These are phyloP conservation scores for Pseudogymnoascus verrucosus DNA, from an alignment of 2,329 filamentous ascomycete species.

Conservation along the genomic window DNA sequence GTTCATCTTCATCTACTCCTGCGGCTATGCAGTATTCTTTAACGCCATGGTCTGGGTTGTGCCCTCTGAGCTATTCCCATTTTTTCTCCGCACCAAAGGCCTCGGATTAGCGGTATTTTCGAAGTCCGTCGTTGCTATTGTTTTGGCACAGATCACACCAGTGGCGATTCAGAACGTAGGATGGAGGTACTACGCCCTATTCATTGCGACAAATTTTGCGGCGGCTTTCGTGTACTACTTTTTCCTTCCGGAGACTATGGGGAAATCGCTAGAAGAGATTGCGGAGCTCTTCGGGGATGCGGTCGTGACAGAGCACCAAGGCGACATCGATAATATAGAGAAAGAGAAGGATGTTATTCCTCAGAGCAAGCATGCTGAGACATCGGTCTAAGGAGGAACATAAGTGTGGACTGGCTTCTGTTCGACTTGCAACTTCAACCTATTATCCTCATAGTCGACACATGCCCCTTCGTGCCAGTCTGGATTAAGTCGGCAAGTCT, in stretches of 20 bases:
- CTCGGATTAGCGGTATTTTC: slow-evolving; percentile 27
- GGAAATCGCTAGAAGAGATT: slow-evolving; percentile 53
- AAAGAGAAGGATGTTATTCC: not conserved
- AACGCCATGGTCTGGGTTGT: slow-evolving; percentile 31
- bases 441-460: not conserved
- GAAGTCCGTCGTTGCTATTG: slow-evolving; percentile 25
- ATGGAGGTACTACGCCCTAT: slow-evolving; percentile 34
- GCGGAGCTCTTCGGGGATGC: slow-evolving; percentile 24
- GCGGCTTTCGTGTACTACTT: slow-evolving; percentile 31
- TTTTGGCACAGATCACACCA: slow-evolving; percentile 29
- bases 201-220: slow-evolving; percentile 27
- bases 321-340: not conserved
- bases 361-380: not conserved
- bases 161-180: slow-evolving; percentile 29
- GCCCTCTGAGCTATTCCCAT: slow-evolving; percentile 29
- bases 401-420: not conserved
- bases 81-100: slow-evolving; percentile 27
- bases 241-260: slow-evolving; percentile 60
- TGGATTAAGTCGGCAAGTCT: too few species aligned
- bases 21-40: slow-evolving; percentile 31
- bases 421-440: not conserved
- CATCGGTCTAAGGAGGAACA: not conserved
- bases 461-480: not conserved
- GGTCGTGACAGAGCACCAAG: slow-evolving; percentile 8
- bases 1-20: slow-evolving; percentile 33